These are phyloP conservation scores for Didymella pinodella DNA, from an alignment of 2,329 filamentous ascomycete species.

Conservation along the genomic window DNA sequence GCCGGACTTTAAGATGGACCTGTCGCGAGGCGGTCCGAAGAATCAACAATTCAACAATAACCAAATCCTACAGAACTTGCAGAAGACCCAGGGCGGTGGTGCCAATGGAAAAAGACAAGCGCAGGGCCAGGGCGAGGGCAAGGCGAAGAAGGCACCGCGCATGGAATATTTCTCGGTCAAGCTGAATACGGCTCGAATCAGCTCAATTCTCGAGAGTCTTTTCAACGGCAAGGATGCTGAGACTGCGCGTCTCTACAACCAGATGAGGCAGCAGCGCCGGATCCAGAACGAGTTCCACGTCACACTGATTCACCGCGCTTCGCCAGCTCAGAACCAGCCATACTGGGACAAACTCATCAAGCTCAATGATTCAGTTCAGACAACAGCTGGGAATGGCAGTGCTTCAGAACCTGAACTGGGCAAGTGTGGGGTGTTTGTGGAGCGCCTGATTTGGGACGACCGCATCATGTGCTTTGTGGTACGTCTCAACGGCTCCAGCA, in stretches of 20 bases:
- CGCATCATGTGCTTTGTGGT: constrained; percentile 92
- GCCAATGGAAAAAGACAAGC: constrained; percentile 21
- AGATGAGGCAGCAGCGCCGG: constrained; percentile 75
- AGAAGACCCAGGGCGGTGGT: constrained; percentile 38
- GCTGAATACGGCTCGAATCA: constrained; percentile 61
- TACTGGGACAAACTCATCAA: constrained; percentile 78
- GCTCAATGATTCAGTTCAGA: constrained; percentile 57
- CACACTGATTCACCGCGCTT: constrained; percentile 85
- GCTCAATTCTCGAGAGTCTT: constrained; percentile 69
- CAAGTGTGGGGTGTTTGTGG: constrained; percentile 68
- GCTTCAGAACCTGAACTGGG: constrained; percentile 64
- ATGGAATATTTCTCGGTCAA: constrained; percentile 72
- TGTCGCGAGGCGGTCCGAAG: constrained; percentile 61
- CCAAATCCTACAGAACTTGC: constrained; percentile 38
- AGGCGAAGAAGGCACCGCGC: constrained; percentile 58
- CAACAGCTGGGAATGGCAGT: constrained; percentile 48
- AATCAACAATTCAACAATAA: constrained; percentile 48
- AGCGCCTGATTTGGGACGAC: constrained; percentile 80
- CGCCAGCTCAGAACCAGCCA: constrained; percentile 66
- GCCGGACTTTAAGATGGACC: constrained; percentile 77
- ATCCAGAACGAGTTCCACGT: constrained; percentile 91
- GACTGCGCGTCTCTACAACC: constrained; percentile 73
- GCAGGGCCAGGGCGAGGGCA: constrained; percentile 46
- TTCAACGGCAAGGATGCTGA: constrained; percentile 68
- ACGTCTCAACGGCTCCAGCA: constrained; percentile 56